Evolutionary conservation across 73 alveolate genomes (phyloP), one percentile per base, ranked within the genome.

Genomic region (Symbiodinium pilosum): DNA sequence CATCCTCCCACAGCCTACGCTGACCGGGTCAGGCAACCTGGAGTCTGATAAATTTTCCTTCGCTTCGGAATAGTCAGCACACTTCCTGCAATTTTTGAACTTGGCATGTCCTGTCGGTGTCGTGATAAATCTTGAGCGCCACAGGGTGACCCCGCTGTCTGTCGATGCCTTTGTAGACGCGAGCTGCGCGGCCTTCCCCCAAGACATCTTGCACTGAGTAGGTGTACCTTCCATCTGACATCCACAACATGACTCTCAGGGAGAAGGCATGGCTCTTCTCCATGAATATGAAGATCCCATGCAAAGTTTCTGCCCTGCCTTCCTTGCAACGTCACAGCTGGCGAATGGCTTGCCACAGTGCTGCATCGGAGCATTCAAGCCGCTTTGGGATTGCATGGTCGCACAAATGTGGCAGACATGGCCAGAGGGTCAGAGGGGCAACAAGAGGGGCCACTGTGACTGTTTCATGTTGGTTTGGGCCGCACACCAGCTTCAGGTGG

Each of bases 131-230:
- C 41, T 91, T 91, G 40, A 91, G 51, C 44, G 96, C 96, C 87
- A 91, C 96, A 11, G 41, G 51, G 30, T 42, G 14, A 40, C 96
- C 96, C 16, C 30, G 77, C 26, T n/a, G 40, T 39, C 39, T 39
- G 64, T 91, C 96, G 44, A 11, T 26, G 75, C 96, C 96, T 32
- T 42, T 12, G 96, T 68, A 91, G 52, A 91, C 96, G 24, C 77
- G 43, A 21, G 96, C 96, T 2, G 96, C 96, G 24, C 88, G 77
- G 51, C 96, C 96, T 39, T 91, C 86, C 34, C 96, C 96, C 36
- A 91, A 64, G 24, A 68, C 77, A n/a, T 30, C 96, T 21, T 7
- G 41, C 3, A 28, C 21, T 64, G 51, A 56, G 96, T 40, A 91
- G 52, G 26, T 28, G 34, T 56, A 91, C 88, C 96, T 88, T 47